These are phyloP conservation scores for Paramecium sonneborni DNA, from an alignment of 73 alveolate species.

Conservation along the genomic window DNA sequence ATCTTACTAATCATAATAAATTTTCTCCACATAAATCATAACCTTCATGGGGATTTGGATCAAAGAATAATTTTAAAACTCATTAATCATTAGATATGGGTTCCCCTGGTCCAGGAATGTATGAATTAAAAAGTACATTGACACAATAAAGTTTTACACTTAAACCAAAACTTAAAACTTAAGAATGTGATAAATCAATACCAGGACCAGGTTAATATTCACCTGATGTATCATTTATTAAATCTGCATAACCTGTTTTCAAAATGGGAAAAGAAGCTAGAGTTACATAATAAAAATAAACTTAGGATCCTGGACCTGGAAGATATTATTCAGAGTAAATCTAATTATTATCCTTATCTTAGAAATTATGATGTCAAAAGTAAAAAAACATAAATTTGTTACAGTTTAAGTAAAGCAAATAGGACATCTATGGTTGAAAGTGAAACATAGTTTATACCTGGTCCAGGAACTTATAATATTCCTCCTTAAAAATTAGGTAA, in stretches of 20 bases:
- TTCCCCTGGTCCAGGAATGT: constrained; percentile 10
- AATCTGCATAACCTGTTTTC: background rate
- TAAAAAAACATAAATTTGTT: background rate
- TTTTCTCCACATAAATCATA: constrained; percentile 18
- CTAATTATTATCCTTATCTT: background rate
- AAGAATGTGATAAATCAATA: background rate
- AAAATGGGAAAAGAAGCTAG: constrained; percentile 14
- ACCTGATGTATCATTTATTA: background rate
- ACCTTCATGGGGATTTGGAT: constrained; percentile 8
- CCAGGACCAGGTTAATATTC: constrained; percentile 49
- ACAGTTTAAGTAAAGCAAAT: background rate
- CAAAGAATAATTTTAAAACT: background rate
- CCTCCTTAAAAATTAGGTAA: background rate
- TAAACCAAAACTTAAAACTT: background rate
- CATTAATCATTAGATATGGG: background rate
- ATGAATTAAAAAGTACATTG: background rate
- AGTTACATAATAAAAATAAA: background rate
- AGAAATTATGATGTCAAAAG: background rate
- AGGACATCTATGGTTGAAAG: background rate
- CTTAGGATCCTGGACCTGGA: constrained; percentile 35
- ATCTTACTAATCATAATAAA: background rate
- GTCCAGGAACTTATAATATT: background rate
- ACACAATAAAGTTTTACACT: constrained; percentile 23
- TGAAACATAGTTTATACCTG: background rate
- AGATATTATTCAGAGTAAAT: background rate